Conservation (phyloP, 345 rosid genomes). For the Murraya koenigii region DNA sequence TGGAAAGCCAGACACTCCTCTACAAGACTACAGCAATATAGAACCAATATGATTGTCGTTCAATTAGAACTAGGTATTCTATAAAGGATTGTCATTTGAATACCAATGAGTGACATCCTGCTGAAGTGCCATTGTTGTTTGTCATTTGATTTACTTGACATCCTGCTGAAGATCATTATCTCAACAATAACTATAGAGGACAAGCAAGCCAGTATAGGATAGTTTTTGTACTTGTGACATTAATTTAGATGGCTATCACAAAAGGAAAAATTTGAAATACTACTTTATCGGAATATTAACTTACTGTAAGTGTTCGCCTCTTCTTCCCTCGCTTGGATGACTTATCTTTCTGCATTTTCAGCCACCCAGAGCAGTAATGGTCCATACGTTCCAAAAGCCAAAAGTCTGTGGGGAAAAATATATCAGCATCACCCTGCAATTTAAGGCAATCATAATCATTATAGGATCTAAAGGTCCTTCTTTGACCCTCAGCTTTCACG, state of each 20-base stretch:
- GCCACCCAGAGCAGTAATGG: conserved; percentile 88
- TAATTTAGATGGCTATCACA: too few relatives aligned
- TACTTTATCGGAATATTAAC: conserved; percentile 17
- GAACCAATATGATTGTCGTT: neutral
- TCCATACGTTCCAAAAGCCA: conserved; percentile 88
- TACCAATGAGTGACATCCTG: too few relatives aligned
- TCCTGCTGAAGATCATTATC: neutral
- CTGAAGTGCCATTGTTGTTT: neutral
- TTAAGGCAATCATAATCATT: neutral
- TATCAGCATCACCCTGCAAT: conserved; percentile 96
- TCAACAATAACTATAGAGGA: neutral
- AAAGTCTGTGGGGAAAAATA: conserved; percentile 93
- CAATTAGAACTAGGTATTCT: neutral
- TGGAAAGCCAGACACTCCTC: too few relatives aligned
- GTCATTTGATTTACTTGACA: neutral
- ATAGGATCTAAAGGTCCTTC: neutral
- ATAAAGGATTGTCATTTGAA: neutral
- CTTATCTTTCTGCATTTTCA: conserved; percentile 45
- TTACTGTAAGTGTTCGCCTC: conserved; percentile 85
- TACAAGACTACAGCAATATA: too few relatives aligned
- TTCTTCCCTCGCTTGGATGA: conserved; percentile 69
- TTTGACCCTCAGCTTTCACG: neutral
- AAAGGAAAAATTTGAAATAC: neutral
- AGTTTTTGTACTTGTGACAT: neutral
- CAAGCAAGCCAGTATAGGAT: too few relatives aligned